Evolutionary conservation across 1,139 yeast species (phyloP).

Genomic region (Pichia sp.): DNA sequence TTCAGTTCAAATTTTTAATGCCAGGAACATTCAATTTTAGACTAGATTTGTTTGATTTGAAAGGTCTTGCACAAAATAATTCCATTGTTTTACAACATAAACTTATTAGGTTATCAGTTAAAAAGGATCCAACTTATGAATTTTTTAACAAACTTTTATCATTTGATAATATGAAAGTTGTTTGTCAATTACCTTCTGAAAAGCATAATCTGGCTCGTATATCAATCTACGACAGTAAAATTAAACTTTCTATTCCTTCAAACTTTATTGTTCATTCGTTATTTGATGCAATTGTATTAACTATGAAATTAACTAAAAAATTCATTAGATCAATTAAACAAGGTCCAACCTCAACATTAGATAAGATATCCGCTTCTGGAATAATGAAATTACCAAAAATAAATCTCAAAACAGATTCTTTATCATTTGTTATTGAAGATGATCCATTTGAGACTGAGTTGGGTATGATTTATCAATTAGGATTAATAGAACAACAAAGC

Average conservation of each 20-base stretch:
- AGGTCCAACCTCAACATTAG: constrained; percentile 32
- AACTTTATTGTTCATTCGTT: constrained; percentile 52
- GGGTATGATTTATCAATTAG: constrained; percentile 70
- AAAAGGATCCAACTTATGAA: constrained; percentile 16
- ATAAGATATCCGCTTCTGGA: constrained; percentile 33
- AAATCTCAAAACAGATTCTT: constrained; percentile 40
- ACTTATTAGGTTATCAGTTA: constrained; percentile 44
- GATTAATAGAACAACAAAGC: constrained; percentile 61
- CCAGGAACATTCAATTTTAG: constrained; percentile 46
- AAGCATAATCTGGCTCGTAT: constrained; percentile 22
- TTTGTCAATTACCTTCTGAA: constrained; percentile 23
- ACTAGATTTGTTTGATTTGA: constrained; percentile 37
- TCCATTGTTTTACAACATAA: constrained; percentile 30
- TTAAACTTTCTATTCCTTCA: constrained; percentile 40
- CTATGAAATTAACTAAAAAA: constrained; percentile 51
- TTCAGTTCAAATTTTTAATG: constrained; percentile 30
- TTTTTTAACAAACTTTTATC: constrained; percentile 10
- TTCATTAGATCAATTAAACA: constrained; percentile 41
- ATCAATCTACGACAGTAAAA: constrained; percentile 38
- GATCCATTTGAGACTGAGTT: constrained; percentile 84
- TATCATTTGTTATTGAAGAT: constrained; percentile 57
- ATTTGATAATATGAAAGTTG: constrained; percentile 16
- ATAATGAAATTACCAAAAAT: constrained; percentile 50
- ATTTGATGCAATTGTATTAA: constrained; percentile 55
- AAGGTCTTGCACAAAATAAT: constrained; percentile 21